Evolutionary conservation across 495 filamentous ascomycete genomes (phyloP).

Genomic region (Talaromyces stipitatus): DNA sequence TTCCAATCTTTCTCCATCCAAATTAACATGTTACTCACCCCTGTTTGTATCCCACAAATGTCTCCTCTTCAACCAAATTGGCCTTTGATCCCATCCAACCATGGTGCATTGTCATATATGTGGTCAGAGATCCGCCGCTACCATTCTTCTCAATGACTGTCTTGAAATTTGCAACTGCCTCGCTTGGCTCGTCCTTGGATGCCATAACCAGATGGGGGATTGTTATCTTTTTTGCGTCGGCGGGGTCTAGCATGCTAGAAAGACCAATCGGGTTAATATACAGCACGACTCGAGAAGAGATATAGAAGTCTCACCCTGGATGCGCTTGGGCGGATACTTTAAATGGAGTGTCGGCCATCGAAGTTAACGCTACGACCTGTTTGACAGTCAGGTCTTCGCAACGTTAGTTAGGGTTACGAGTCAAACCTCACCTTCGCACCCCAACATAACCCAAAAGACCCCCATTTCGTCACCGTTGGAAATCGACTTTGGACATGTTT

Average conservation of each 20-base stretch:
- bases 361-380: not conserved
- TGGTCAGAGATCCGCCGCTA: not conserved
- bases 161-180: not conserved
- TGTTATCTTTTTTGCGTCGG: not conserved
- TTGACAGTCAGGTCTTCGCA: too few relatives aligned
- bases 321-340: not conserved
- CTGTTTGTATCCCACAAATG: not conserved
- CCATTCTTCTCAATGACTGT: not conserved
- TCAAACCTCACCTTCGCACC: not conserved
- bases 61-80: not conserved
- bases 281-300: not conserved
- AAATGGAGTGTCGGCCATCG: not conserved
- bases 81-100: not conserved
- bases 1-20: not conserved
- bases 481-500: not conserved
- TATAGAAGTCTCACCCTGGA: not conserved
- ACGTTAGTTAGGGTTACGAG: too few relatives aligned
- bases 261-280: not conserved
- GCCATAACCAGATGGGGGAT: not conserved
- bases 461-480: not conserved
- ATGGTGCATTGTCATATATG: not conserved
- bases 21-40: not conserved
- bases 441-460: not conserved
- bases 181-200: not conserved
- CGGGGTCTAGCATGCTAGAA: not conserved